Evolutionary conservation across 2,329 filamentous ascomycete genomes (phyloP).

Genomic region (Neofusicoccum ribis): DNA sequence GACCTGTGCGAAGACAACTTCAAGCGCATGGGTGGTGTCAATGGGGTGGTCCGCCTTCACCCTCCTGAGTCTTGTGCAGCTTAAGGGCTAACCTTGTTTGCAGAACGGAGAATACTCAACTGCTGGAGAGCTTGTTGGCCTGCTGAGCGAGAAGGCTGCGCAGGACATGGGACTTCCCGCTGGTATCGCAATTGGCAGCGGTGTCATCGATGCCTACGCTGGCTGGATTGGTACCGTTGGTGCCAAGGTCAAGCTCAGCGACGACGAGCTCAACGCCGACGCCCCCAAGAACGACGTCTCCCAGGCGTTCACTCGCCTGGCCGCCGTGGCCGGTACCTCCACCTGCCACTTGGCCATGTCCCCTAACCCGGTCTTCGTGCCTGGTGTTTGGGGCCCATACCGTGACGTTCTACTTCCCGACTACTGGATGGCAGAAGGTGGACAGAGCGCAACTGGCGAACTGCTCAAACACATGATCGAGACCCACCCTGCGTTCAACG

Average conservation of each 20-base stretch:
- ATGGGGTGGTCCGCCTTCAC: slow-evolving; percentile 79
- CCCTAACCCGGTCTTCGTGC: slow-evolving; percentile 85
- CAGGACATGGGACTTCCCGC: slow-evolving; percentile 78
- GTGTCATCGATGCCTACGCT: slow-evolving; percentile 97
- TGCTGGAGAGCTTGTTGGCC: slow-evolving; percentile 87
- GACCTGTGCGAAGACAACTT: slow-evolving; percentile 86
- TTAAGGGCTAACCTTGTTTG: slow-evolving; percentile 33
- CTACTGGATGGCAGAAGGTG: slow-evolving; percentile 97
- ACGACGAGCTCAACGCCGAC: slow-evolving; percentile 66
- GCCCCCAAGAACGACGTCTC: slow-evolving; percentile 79
- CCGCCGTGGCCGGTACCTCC: slow-evolving; percentile 92
- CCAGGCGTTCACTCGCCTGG: slow-evolving; percentile 89
- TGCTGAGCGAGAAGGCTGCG: slow-evolving; percentile 79
- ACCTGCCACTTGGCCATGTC: slow-evolving; percentile 98
- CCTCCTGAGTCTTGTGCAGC: slow-evolving; percentile 21
- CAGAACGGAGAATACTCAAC: slow-evolving; percentile 91
- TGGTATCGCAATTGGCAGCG: slow-evolving; percentile 90
- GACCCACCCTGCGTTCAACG: slow-evolving; percentile 86
- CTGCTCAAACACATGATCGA: slow-evolving; percentile 92
- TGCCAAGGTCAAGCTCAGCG: slow-evolving; percentile 78
- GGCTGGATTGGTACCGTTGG: slow-evolving; percentile 99
- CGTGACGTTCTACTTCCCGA: slow-evolving; percentile 87
- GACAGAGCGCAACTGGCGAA: slow-evolving; percentile 94
- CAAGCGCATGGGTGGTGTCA: slow-evolving; percentile 88
- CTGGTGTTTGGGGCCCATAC: slow-evolving; percentile 97